Conservation (phyloP, 2,329 filamentous ascomycete genomes). For the Sarocladiaceae sp. region DNA sequence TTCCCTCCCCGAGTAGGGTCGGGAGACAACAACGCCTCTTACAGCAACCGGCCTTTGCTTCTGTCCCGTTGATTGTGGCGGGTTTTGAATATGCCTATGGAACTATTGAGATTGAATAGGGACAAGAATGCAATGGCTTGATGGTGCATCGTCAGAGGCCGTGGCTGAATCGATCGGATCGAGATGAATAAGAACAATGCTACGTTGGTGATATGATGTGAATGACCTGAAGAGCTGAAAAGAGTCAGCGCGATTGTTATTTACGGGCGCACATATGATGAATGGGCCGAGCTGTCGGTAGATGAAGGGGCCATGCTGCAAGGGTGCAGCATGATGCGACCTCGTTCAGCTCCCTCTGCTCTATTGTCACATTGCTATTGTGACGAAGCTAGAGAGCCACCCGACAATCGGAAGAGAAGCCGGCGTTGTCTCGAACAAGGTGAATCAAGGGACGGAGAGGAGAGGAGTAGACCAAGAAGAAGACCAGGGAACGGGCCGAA, state of each 20-base stretch:
- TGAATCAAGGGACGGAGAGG: background rate
- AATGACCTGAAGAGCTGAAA: background rate
- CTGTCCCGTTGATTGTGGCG: background rate
- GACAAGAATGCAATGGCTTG: slow-evolving; percentile 1
- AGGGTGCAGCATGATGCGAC: too few relatives aligned
- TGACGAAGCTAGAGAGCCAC: too few relatives aligned
- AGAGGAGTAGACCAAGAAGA: background rate
- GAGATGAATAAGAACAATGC: background rate
- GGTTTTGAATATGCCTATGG: too few relatives aligned
- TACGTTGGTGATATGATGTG: background rate
- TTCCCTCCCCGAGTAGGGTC: slow-evolving; percentile 3
- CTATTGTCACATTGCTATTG: too few relatives aligned
- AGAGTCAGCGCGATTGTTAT: background rate
- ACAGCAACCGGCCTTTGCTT: background rate
- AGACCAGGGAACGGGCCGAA: slow-evolving; percentile 4
- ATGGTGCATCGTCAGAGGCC: slow-evolving; percentile 3
- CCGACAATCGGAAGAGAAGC: too few relatives aligned
- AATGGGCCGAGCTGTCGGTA: slow-evolving; percentile 6
- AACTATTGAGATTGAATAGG: background rate
- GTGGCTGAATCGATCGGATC: background rate
- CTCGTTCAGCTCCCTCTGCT: too few relatives aligned
- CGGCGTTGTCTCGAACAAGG: background rate
- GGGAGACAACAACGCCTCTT: slow-evolving; percentile 3
- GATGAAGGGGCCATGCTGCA: too few relatives aligned
- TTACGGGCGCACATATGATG: too few relatives aligned